These are phyloP conservation scores for Wallacemonas rigidus DNA, from an alignment of 208 protist species.

Conservation along the genomic window DNA sequence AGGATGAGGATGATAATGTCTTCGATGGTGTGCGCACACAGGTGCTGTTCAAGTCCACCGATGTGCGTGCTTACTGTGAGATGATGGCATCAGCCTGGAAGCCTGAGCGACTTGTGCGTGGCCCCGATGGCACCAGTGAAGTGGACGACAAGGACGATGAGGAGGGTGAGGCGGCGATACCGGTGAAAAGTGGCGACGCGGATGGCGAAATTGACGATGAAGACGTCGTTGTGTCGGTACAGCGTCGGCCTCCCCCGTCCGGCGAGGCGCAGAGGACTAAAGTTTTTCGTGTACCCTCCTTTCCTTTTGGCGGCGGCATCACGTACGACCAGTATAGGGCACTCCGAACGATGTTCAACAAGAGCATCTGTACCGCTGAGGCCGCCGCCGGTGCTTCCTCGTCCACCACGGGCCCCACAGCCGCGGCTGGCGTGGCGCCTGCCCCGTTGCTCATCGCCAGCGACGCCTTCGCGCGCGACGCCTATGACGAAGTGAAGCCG, in stretches of 20 bases:
- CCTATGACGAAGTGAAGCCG: conserved; percentile 46
- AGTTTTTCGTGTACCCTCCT: conserved; percentile 77
- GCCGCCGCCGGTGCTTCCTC: conserved; percentile 4
- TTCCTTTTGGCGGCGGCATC: conserved; percentile 87
- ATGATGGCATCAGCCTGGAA: conserved; percentile 71
- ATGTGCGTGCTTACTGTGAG: conserved; percentile 62
- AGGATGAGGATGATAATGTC: conserved; percentile 56
- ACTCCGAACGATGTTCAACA: conserved; percentile 52
- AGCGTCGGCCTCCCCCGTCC: conserved; percentile 4
- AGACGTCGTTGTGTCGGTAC: conserved; percentile 12
- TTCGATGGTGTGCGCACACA: conserved; percentile 80
- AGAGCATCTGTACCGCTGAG: conserved; percentile 36
- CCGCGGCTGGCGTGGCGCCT: conserved; percentile 18
- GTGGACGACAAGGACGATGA: conserved; percentile 32
- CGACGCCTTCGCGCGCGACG: conserved; percentile 36
- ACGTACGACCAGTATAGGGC: conserved; percentile 60
- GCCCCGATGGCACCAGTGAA: conserved; percentile 28
- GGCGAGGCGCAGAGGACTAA: conserved; percentile 18
- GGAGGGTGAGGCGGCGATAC: conserved; percentile 27
- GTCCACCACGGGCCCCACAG: not conserved
- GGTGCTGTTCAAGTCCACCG: conserved; percentile 74
- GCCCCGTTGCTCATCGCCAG: conserved; percentile 49
- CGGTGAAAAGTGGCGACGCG: not conserved
- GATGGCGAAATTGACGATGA: conserved; percentile 30
- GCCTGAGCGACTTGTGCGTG: conserved; percentile 67